Conservation (phyloP, 2,329 filamentous ascomycete genomes). For the Rhinocladiella mackenziei region DNA sequence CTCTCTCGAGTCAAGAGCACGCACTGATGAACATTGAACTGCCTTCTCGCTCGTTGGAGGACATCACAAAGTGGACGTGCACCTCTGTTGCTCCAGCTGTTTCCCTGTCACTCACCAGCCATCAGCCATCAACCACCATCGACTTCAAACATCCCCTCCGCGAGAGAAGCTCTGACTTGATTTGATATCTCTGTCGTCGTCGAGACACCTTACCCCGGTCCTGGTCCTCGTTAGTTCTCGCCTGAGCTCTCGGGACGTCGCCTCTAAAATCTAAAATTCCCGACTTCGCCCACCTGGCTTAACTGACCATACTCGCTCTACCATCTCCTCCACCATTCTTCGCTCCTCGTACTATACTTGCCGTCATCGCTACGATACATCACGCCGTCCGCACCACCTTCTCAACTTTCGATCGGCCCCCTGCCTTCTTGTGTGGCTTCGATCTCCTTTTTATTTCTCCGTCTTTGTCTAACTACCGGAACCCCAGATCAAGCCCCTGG, state of each 20-base stretch:
- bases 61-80: conserved; percentile 9
- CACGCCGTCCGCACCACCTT: too few species aligned
- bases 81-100: conserved; percentile 20
- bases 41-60: neutral
- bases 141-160: conserved; percentile 2
- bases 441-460: conserved; percentile 10
- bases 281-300: conserved; percentile 11
- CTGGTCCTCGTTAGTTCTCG: conserved; percentile 19
- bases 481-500: neutral
- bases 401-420: neutral
- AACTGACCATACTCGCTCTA: conserved; percentile 1
- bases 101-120: conserved; percentile 18
- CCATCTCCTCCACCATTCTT: neutral
- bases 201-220: conserved; percentile 14
- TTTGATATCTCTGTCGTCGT: conserved; percentile 6
- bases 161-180: too few species aligned
- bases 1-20: neutral
- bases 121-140: conserved; percentile 8
- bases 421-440: too few species aligned
- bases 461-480: conserved; percentile 2
- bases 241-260: conserved; percentile 21
- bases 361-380: too few species aligned
- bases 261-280: conserved; percentile 25
- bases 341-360: conserved; percentile 2
- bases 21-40: conserved; percentile 8